Evolutionary conservation across 2,329 filamentous ascomycete genomes (phyloP).

Genomic region (Fusarium acutatum): DNA sequence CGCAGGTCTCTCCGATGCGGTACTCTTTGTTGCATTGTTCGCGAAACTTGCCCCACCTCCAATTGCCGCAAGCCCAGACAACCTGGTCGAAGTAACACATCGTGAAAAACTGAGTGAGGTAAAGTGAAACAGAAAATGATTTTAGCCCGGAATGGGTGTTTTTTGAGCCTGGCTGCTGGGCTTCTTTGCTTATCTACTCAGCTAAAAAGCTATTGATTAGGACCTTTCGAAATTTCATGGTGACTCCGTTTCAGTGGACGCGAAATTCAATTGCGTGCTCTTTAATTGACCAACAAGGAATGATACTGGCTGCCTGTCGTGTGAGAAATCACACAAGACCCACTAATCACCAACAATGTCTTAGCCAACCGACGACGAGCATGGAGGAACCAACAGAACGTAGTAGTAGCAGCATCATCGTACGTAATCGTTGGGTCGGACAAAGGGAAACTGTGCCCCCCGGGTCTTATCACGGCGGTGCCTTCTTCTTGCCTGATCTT

Average conservation of each 20-base stretch:
- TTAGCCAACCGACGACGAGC: background rate
- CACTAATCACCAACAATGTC: background rate
- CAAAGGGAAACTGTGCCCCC: background rate
- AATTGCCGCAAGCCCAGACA: conserved; percentile 23
- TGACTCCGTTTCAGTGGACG: background rate
- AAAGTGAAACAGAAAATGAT: background rate
- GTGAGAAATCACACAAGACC: background rate
- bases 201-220: background rate
- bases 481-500: background rate
- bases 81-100: conserved; percentile 33
- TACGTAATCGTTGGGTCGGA: background rate
- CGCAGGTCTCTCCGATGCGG: conserved; percentile 49
- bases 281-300: background rate
- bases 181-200: background rate
- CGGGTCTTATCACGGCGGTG: background rate
- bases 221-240: background rate
- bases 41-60: conserved; percentile 61
- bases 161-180: background rate
- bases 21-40: conserved; percentile 82
- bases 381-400: conserved; percentile 4
- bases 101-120: background rate
- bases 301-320: background rate
- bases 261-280: background rate
- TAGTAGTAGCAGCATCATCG: background rate
- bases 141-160: background rate